Conservation (phyloP, 768 basidiomycete species). For the Asterophora parasitica region DNA sequence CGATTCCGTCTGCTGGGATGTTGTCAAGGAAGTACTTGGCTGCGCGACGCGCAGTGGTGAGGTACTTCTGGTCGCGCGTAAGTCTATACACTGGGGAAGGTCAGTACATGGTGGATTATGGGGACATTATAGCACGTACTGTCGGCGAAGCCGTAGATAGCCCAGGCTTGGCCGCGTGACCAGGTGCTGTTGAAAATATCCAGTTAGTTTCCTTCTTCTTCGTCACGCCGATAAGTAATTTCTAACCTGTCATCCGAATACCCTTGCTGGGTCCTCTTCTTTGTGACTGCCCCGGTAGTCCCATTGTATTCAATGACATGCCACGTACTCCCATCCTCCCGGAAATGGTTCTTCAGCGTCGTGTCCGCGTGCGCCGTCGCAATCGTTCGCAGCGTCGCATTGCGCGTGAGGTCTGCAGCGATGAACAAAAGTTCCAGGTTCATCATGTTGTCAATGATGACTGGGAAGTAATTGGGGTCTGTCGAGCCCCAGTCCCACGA, state of each 20-base stretch:
- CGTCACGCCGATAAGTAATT: no score
- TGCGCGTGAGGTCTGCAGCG: slow-evolving; percentile 53
- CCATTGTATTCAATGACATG: slow-evolving; percentile 67
- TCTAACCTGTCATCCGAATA: slow-evolving; percentile 45
- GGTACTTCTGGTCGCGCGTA: slow-evolving; percentile 45
- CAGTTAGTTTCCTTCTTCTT: no score
- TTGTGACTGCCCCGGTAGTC: slow-evolving; percentile 56
- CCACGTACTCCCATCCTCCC: slow-evolving; percentile 52
- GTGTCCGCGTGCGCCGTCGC: slow-evolving; percentile 62
- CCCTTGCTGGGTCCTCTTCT: slow-evolving; percentile 56
- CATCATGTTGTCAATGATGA: slow-evolving; percentile 82
- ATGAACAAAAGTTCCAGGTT: slow-evolving; percentile 66
- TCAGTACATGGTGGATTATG: not conserved
- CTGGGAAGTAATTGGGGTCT: slow-evolving; percentile 58
- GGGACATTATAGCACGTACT: slow-evolving; percentile 53
- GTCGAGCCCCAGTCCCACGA: slow-evolving; percentile 62
- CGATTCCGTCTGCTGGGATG: slow-evolving; percentile 55
- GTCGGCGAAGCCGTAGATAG: slow-evolving; percentile 62
- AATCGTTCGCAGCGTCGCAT: slow-evolving; percentile 52
- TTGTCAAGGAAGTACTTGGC: slow-evolving; percentile 58
- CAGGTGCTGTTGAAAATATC: slow-evolving; percentile 47
- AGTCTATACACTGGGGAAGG: slow-evolving; percentile 49
- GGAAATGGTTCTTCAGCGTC: slow-evolving; percentile 63
- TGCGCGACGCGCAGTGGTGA: slow-evolving; percentile 54
- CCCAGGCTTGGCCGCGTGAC: slow-evolving; percentile 74